Evolutionary conservation across 371 early-diverging fungal species (phyloP), one percentile per base, ranked within the genome.

Genomic region (Mortierella sp.): DNA sequence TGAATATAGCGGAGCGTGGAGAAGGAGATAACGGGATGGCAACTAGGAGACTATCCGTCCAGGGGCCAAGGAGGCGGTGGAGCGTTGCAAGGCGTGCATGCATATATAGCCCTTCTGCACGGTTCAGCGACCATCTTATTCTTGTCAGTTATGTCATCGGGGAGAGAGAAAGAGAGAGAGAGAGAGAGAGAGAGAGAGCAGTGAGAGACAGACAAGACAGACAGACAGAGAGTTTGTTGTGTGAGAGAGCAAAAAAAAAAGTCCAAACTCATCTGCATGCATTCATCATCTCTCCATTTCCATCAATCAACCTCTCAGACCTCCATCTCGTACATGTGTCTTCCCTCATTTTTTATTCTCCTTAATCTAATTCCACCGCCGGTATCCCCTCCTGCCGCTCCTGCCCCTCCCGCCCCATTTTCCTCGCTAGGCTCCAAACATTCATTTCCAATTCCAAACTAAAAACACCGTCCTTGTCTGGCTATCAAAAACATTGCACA

Each of bases 81-180:
- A 50, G 50, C 50, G 50, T 50, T 50, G 21, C 28, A 28, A 28
- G 28, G 21, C 21, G 19, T 50, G 21, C 19, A 50, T 50, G 21
- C 21, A 50, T 50, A 50, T 50, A 22, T 7, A 24, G 5, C 55
- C 5, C 16, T 53, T 53, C 8, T 24, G 8, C 28, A 47, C 48
- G 19, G 19, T 19, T 19, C 48, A 15, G 9, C 19, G 4, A 47
- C 15, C 19, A 10, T 47, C 19, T 47, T 47, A 16, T 53, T 22
- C 21, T 53, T 53, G 55, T 10, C 24, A 24, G 28, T 24, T 53
- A 53, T 53, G 55, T 53, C 55, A 53, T 53, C 60, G 50, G 13
- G 52, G 21, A 64, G 15, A 48, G 28, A 36, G 15, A 45, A 22
- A 62, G 60, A 19, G 60, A 10, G 21, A 21, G 11, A 60, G 21